Evolutionary conservation across 1,139 yeast species (phyloP), one percentile per base, ranked within the genome.

Genomic region (Pichiaceae sp.): DNA sequence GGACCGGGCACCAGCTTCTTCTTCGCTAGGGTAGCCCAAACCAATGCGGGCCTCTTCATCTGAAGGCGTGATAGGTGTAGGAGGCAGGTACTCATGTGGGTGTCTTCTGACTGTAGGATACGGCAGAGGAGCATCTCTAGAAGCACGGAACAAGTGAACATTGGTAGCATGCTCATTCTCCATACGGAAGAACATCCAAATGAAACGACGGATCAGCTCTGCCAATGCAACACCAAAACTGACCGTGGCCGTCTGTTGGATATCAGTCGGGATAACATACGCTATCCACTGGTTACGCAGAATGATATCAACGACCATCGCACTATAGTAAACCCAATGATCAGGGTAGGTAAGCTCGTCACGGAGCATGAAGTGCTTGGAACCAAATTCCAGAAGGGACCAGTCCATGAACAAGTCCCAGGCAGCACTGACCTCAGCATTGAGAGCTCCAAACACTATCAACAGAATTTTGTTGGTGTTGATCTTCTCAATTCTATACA

Each of bases 331-430:
- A 4, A 69, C 59, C 57, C 72, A 68, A 3, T 82, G 77, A 11
- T 60, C 60, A 26, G 72, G 69, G 54, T 67, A 81, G 35, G 78
- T 78, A 34, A 89, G 64, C 49, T 84, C 80, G 47, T 84, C 79
- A 47, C 97, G 69, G 39, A 91, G 65, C 34, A 78, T 60, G 41
- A 63, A 63, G 52, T 82, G 64, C 46, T 70, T 68, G 5, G 87
- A 72, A 8, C 69, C 71, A 17, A 67, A 56, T 55, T 87, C 96
- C 41, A 83, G 64, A 48, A 91, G 64, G 1, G 96, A 87, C 89
- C 95, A 93, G 64, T 91, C 98, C 95, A 91, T 86, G 27, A 86
- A 65, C 9, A 93, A 62, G 60, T 91, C 98, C 98, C 98, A 91
- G 11, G 78, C 48, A 0, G 84, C 60, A 21, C 87, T 70, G 52